Percentiles rank a stretch among this genome's conserved stretches.
Conservation (phyloP, 345 rosid genomes). For the Salix arbutifolia region DNA sequence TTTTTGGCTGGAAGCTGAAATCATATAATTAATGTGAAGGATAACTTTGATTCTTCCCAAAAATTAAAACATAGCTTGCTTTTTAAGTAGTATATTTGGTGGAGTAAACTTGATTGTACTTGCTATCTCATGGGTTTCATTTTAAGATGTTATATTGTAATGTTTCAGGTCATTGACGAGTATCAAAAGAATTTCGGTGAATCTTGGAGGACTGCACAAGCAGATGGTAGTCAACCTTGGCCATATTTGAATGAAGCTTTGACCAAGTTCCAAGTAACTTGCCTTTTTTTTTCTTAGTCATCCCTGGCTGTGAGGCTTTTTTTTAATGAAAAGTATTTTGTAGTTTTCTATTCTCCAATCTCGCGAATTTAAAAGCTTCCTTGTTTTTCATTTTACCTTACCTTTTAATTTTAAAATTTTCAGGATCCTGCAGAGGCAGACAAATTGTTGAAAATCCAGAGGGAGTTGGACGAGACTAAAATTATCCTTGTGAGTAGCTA, state of each 20-base stretch:
- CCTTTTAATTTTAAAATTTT: conserved; percentile 7
- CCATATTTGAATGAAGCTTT: conserved; percentile 77
- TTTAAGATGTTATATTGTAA: not conserved
- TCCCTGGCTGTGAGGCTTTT: not conserved
- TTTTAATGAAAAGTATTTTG: not conserved
- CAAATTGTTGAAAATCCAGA: conserved; percentile 90
- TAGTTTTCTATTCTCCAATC: not conserved
- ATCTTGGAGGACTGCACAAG: conserved; percentile 65
- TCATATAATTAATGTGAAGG: not conserved
- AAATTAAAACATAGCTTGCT: not conserved
- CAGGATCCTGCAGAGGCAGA: conserved; percentile 99
- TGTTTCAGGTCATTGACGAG: conserved; percentile 73
- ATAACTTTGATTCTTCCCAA: not conserved
- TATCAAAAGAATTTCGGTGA: conserved; percentile 88
- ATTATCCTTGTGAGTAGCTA: conserved; percentile 78
- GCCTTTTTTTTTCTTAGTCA: not conserved
- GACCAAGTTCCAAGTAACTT: conserved; percentile 66
- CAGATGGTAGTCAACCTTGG: conserved; percentile 68
- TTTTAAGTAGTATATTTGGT: not conserved
- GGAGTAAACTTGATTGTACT: not conserved
- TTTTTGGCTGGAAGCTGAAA: not conserved
- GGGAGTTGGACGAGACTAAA: conserved; percentile 97
- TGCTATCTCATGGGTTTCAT: not conserved
- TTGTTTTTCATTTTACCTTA: not conserved
- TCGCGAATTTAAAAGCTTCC: not conserved